Base-by-base conservation (phyloP, 306 rosid genomes). In the Inga leiocalycina region DNA sequence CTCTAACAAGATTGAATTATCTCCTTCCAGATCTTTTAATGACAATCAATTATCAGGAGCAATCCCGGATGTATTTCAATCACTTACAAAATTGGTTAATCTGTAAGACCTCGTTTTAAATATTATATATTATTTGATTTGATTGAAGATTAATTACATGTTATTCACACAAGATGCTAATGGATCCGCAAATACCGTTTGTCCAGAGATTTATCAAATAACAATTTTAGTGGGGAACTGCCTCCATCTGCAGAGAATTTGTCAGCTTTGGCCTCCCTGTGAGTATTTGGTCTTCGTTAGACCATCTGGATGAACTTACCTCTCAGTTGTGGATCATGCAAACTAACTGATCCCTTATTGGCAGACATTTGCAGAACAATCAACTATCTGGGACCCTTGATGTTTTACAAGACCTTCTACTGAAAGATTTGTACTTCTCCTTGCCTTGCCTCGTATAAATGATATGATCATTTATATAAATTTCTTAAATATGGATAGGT, bases 351-450 rank as follows among this genome's bases (percentile, higher is more conserved):
- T 84, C 72, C 80, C 81, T 73, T 75, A 34, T 84, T 91, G 84
- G 82, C 97, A 97, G 99, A 67, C 92, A 67, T 84, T 84, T 97
- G 89, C 97, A 97, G 93, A 88, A 83, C 85, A 97, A 97, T 90
- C 90, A 88, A 79, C 90, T 97, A 12, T 91, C 95, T 27, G 99
- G 99, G 85, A 87, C 94, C 71, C 97, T 97, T 67, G 90, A 90
- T 74, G 90, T 86, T 76, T 82, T 97, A 62, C 97, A 91, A 89
- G 97, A 97, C 83, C 97, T 94, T 84, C 90, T 93, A 66, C 87
- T 97, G 65, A 88, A 43, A 75, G 89, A 94, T 86, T 92, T 97
- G 99, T 97, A 97, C 74, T 81, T 74, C 81, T 90, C 91, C 85
- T 65, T 45, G 73, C 86, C 84, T 48, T 82, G 74, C 77, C 75